Evolutionary conservation across 2,329 filamentous ascomycete species (phyloP), one percentile per base, ranked within the genome.

Genomic region (Cryphonectria parasitica): DNA sequence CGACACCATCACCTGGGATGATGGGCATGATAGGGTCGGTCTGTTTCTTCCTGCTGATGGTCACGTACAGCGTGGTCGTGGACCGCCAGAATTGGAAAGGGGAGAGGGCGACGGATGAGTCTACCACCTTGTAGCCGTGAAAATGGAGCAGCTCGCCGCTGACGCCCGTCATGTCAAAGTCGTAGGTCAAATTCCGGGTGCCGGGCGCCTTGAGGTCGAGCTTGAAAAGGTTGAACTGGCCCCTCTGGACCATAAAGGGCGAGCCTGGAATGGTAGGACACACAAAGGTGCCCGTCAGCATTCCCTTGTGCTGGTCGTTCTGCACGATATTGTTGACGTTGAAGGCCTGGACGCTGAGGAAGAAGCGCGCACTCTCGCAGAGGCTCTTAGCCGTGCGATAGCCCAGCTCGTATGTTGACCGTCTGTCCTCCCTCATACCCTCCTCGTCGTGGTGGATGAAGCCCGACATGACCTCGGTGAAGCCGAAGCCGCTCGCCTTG

Each of bases 381-480:
- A 84, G 81, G n/a, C 84, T 84, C 72, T 85, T 83, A 22, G 85
- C 88, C 3, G 81, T 83, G 66, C 85, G 84, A 58, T 83, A 83
- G 2, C 87, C 87, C 28, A 85, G 80, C 71, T 86, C 80, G 75
- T 87, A 90, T 2, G 86, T 84, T n/a, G 84, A 82, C 22, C 80
- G 81, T 61, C 83, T 81, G 74, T 87, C 83, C 13, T 82, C 80
- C 7, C 76, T 76, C 56, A 85, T 76, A 39, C 78, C 79, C 13
- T 78, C 76, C 54, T 83, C 82, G 63, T 79, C 77, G 74, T 89
- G 86, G 74, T 89, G 87, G 36, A 92, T 82, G 73, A 86, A 87
- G 13, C 89, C 89, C 10, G 85, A 84, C 88, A 91, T 90, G 70
- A 90, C 85, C 77, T 91, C 89, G 0, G 87, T 87, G 75, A 91